These are phyloP conservation scores for Favolaschia claudopus DNA, from an alignment of 768 basidiomycete genomes.

Conservation along the genomic window DNA sequence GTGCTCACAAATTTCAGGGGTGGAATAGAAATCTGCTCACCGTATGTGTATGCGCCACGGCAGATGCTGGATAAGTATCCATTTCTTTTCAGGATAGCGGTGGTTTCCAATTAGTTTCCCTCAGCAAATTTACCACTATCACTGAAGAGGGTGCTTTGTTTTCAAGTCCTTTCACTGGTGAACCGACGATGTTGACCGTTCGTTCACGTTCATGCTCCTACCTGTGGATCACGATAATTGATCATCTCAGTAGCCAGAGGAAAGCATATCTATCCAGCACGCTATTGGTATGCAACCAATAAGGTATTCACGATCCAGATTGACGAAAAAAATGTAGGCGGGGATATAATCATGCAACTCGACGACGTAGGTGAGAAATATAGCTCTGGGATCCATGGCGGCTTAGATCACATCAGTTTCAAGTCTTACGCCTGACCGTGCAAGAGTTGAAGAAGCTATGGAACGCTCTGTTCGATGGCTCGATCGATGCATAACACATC, in stretches of 20 bases:
- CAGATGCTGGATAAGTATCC: slow-evolving; percentile 4
- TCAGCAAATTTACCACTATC: slow-evolving; percentile 84
- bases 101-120: slow-evolving; percentile 87
- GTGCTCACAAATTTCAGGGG: slow-evolving; percentile 90
- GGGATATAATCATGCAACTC: slow-evolving; percentile 94
- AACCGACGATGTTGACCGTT: slow-evolving; percentile 89
- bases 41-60: slow-evolving; percentile 46
- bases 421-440: slow-evolving; percentile 75
- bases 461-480: slow-evolving; percentile 89
- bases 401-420: slow-evolving; percentile 56
- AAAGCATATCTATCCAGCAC: slow-evolving; percentile 91
- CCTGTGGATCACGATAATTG: background rate
- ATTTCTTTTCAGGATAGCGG: slow-evolving; percentile 73
- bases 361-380: slow-evolving; percentile 82
- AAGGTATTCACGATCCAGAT: background rate
- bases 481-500: slow-evolving; percentile 83
- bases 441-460: slow-evolving; percentile 89
- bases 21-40: slow-evolving; percentile 89
- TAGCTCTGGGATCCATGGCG: background rate
- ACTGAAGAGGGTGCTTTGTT: slow-evolving; percentile 91
- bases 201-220: slow-evolving; percentile 31
- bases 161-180: slow-evolving; percentile 83
- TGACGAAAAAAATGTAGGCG: background rate
- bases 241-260: slow-evolving; percentile 73
- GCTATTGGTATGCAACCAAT: slow-evolving; percentile 68